Percentiles rank a stretch among this genome's conserved stretches.
phyloP scores from a whole-genome alignment of 108 stramenopile species.

The Aurantiochytrium sp. region DNA sequence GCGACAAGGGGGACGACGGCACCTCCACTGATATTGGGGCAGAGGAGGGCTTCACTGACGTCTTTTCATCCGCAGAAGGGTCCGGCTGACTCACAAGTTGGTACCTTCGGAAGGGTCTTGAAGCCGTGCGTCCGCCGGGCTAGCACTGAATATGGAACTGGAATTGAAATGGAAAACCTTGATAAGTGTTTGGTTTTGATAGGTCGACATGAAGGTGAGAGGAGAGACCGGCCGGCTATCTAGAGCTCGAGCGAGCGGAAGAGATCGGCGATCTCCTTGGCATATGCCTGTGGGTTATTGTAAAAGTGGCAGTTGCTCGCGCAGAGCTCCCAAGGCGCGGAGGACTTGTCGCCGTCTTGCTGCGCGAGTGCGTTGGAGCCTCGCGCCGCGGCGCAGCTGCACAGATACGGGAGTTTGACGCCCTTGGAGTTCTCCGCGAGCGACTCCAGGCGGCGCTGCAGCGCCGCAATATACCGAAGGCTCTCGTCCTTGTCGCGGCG shows the following conservation, averaged over 20 bases:
- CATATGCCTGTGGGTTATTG: neutral
- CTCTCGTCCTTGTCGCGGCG: slow-evolving; percentile 12
- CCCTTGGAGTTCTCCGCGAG: neutral
- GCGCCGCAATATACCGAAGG: slow-evolving; percentile 16
- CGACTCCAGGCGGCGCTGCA: neutral
- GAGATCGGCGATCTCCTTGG: slow-evolving; percentile 17
- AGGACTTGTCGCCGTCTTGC: neutral
- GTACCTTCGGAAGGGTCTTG: too few species aligned
- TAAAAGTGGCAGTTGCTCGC: slow-evolving; percentile 10
- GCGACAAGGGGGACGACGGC: too few species aligned
- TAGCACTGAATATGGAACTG: too few species aligned
- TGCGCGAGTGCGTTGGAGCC: neutral
- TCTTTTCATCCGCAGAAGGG: too few species aligned
- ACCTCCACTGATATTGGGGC: too few species aligned
- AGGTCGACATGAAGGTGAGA: too few species aligned
- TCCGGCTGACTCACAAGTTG: too few species aligned
- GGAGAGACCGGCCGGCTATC: neutral
- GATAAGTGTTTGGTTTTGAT: too few species aligned
- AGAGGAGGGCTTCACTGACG: too few species aligned
- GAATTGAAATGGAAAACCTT: too few species aligned
- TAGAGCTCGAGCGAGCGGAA: neutral
- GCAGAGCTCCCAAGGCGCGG: neutral
- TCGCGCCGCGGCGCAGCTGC: slow-evolving; percentile 8
- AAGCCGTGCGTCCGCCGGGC: too few species aligned
- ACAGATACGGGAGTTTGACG: neutral